Evolutionary conservation across 1,139 yeast species (phyloP).

Genomic region (Ogataea hybrid): DNA sequence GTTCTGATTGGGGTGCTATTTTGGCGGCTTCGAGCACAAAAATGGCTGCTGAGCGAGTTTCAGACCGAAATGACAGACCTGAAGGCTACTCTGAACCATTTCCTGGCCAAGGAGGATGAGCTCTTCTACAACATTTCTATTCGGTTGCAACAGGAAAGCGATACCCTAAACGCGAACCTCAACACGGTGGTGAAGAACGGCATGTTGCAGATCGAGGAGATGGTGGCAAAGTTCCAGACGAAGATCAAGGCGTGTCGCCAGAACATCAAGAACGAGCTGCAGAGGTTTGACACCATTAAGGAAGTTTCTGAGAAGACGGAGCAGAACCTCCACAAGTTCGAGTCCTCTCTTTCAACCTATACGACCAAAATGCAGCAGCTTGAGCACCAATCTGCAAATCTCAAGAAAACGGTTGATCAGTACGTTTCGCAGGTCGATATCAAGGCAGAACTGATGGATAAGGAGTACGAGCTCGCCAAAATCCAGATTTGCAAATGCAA

Average conservation of each 20-base stretch:
- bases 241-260: slow-evolving; percentile 7
- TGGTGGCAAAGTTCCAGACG: slow-evolving; percentile 1
- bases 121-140: slow-evolving; percentile 9
- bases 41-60: neutral
- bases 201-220: slow-evolving; percentile 9
- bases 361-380: slow-evolving; percentile 7
- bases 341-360: neutral
- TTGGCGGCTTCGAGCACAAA: neutral
- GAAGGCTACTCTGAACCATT: slow-evolving; percentile 7
- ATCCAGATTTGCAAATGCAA: slow-evolving; percentile 28
- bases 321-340: neutral
- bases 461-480: slow-evolving; percentile 18
- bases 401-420: slow-evolving; percentile 9
- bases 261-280: slow-evolving; percentile 10
- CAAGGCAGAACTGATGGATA: slow-evolving; percentile 9
- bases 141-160: slow-evolving; percentile 14
- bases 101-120: slow-evolving; percentile 14
- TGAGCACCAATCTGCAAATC: neutral
- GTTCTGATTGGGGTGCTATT: neutral
- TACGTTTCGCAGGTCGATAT: slow-evolving; percentile 10
- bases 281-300: slow-evolving; percentile 8
- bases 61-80: neutral
- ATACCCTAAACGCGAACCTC: slow-evolving; percentile 4
- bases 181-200: slow-evolving; percentile 2
- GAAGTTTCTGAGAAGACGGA: slow-evolving; percentile 1